Evolutionary conservation across 2,329 filamentous ascomycete genomes (phyloP).

Genomic region (Gremmenia infestans): DNA sequence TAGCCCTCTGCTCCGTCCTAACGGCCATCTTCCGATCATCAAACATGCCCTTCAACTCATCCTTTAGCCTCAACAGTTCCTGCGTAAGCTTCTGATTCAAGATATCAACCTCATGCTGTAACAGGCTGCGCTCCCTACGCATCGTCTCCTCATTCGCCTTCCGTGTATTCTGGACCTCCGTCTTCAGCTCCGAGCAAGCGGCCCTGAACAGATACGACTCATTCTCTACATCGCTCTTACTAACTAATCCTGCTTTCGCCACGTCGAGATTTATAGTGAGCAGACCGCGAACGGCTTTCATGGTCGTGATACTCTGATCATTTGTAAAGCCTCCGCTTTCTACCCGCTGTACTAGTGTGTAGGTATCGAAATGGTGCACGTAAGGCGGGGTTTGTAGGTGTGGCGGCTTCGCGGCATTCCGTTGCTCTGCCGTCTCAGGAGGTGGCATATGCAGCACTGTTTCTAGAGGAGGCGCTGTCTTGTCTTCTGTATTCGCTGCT

Average conservation of each 20-base stretch:
- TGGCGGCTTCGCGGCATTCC: conserved; percentile 48
- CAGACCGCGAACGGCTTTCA: conserved; percentile 84
- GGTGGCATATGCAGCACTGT: conserved; percentile 45
- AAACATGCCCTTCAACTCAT: conserved; percentile 92
- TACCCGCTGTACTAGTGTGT: conserved; percentile 78
- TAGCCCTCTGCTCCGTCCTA: conserved; percentile 76
- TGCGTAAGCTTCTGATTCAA: conserved; percentile 79
- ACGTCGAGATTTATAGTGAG: conserved; percentile 75
- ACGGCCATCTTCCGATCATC: conserved; percentile 94
- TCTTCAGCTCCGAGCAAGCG: conserved; percentile 85
- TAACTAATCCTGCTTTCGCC: conserved; percentile 75
- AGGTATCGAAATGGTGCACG: conserved; percentile 95
- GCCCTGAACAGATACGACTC: conserved; percentile 91
- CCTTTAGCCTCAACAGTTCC: conserved; percentile 74
- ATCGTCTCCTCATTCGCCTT: conserved; percentile 74
- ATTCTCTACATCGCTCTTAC: conserved; percentile 91
- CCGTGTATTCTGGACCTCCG: conserved; percentile 76
- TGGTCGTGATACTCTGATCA: conserved; percentile 73
- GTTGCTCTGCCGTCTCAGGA: conserved; percentile 34
- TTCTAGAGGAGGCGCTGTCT: conserved; percentile 39
- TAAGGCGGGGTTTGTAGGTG: conserved; percentile 72
- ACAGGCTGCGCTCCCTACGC: conserved; percentile 73
- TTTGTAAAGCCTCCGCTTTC: conserved; percentile 65
- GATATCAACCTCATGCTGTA: conserved; percentile 96
- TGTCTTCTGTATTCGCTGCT: conserved; percentile 32